Conservation (phyloP, 352 stramenopile genomes). For the Globisporangium yorkense region DNA sequence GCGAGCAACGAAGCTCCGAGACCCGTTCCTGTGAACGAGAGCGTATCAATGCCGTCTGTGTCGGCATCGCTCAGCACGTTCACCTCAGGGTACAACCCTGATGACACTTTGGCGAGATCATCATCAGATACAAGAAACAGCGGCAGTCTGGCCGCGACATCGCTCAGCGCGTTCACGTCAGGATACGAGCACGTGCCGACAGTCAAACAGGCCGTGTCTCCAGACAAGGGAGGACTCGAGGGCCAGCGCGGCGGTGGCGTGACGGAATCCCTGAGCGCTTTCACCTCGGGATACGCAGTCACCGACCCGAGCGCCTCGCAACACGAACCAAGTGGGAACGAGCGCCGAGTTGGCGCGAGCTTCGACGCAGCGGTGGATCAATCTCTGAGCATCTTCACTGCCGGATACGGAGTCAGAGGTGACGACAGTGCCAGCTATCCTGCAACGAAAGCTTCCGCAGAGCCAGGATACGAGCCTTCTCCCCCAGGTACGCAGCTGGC, state of each 20-base stretch:
- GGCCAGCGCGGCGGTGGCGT: background rate
- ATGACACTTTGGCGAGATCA: background rate
- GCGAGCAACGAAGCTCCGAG: background rate
- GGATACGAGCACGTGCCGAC: slow-evolving; percentile 9
- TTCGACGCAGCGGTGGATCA: background rate
- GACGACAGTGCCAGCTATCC: background rate
- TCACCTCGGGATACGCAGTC: slow-evolving; percentile 16
- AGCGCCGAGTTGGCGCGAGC: background rate
- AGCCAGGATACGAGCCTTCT: background rate
- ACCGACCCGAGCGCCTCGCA: background rate
- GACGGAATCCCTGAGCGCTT: slow-evolving; percentile 13
- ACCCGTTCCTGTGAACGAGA: background rate
- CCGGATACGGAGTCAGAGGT: slow-evolving; percentile 7
- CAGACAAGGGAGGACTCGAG: background rate
- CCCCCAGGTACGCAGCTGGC: background rate
- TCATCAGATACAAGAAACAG: background rate
- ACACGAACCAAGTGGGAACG: background rate
- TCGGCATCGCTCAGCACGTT: slow-evolving; percentile 22
- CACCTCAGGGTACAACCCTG: slow-evolving; percentile 7
- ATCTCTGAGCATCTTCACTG: slow-evolving; percentile 13
- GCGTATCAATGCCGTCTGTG: background rate
- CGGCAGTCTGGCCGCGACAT: background rate
- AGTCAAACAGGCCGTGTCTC: slow-evolving; percentile 2
- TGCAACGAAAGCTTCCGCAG: background rate
- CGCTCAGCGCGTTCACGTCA: slow-evolving; percentile 23